A percentile compares a stretch with the other conserved stretches of the same genome.
Evolutionary conservation across 495 filamentous ascomycete species (phyloP).

Genomic region (Talaromyces ruber): DNA sequence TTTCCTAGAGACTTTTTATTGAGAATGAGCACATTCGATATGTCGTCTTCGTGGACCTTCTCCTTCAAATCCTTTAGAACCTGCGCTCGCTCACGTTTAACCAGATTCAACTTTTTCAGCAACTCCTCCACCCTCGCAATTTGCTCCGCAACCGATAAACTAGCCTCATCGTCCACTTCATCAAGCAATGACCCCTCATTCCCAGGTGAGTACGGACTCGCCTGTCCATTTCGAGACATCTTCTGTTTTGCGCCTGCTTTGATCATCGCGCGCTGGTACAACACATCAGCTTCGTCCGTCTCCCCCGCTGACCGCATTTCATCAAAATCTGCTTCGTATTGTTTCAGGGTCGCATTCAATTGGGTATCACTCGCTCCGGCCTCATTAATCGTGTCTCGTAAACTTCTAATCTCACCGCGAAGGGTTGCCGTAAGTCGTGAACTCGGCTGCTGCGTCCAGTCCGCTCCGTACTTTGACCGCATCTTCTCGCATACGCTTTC

Average conservation of each 20-base stretch:
- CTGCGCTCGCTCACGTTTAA: slow-evolving; percentile 83
- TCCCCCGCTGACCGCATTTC: slow-evolving; percentile 91
- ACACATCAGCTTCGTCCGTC: slow-evolving; percentile 76
- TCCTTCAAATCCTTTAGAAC: slow-evolving; percentile 96
- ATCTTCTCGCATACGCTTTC: slow-evolving; percentile 99
- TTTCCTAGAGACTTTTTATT: slow-evolving; percentile 92
- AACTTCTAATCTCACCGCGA: slow-evolving; percentile 75
- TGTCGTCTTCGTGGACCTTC: slow-evolving; percentile 93
- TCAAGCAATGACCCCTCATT: slow-evolving; percentile 78
- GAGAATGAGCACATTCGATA: slow-evolving; percentile 90
- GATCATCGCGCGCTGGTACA: slow-evolving; percentile 79
- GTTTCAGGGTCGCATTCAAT: slow-evolving; percentile 71
- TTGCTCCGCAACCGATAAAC: slow-evolving; percentile 77
- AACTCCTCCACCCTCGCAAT: slow-evolving; percentile 85
- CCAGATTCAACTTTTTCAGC: slow-evolving; percentile 79
- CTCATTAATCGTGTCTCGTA: slow-evolving; percentile 80
- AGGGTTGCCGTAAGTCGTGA: slow-evolving; percentile 80
- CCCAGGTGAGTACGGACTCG: slow-evolving; percentile 42
- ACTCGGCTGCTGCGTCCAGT: slow-evolving; percentile 97
- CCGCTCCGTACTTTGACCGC: slow-evolving; percentile 90
- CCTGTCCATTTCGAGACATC: slow-evolving; percentile 52
- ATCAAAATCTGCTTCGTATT: slow-evolving; percentile 80
- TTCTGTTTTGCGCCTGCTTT: slow-evolving; percentile 53
- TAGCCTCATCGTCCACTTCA: slow-evolving; percentile 78
- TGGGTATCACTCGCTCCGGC: slow-evolving; percentile 82